These are phyloP conservation scores for Turnera subulata DNA, from an alignment of 345 rosid species.

Conservation along the genomic window DNA sequence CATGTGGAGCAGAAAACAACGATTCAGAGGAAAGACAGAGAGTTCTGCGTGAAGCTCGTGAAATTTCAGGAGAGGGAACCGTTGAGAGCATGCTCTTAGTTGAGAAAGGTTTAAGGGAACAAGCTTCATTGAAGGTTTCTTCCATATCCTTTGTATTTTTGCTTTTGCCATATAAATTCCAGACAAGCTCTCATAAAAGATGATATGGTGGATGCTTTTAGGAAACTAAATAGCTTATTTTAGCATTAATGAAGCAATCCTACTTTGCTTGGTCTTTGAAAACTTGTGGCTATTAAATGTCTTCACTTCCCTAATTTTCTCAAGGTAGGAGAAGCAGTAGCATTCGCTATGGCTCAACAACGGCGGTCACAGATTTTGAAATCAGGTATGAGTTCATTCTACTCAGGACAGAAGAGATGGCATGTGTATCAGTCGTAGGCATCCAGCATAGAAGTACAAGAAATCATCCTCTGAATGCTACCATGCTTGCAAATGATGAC, in stretches of 20 bases:
- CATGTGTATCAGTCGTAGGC: no score
- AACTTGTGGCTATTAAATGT: neutral
- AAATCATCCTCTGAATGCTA: no score
- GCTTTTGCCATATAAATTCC: neutral
- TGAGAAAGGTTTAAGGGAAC: constrained; percentile 85
- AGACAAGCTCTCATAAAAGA: no score
- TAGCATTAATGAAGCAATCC: neutral
- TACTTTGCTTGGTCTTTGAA: neutral
- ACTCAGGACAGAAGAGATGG: no score
- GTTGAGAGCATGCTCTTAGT: constrained; percentile 78
- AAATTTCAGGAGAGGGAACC: constrained; percentile 55
- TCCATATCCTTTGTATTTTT: constrained; percentile 13
- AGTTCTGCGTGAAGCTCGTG: constrained; percentile 33
- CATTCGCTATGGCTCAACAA: constrained; percentile 68
- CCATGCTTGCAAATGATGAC: no score
- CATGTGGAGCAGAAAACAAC: constrained; percentile 36
- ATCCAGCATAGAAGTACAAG: no score
- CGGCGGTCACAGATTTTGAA: constrained; percentile 41
- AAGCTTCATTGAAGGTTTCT: constrained; percentile 72
- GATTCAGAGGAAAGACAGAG: constrained; percentile 43
- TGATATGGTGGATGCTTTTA: no score
- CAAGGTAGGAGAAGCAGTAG: constrained; percentile 70
- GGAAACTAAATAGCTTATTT: no score
- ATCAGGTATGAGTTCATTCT: constrained; percentile 30
- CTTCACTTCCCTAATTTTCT: neutral